A percentile compares a stretch with the other conserved stretches of the same genome.
phyloP scores from a whole-genome alignment of 176 grass and related monocot genomes.

The Triticum aestivum region DNA sequence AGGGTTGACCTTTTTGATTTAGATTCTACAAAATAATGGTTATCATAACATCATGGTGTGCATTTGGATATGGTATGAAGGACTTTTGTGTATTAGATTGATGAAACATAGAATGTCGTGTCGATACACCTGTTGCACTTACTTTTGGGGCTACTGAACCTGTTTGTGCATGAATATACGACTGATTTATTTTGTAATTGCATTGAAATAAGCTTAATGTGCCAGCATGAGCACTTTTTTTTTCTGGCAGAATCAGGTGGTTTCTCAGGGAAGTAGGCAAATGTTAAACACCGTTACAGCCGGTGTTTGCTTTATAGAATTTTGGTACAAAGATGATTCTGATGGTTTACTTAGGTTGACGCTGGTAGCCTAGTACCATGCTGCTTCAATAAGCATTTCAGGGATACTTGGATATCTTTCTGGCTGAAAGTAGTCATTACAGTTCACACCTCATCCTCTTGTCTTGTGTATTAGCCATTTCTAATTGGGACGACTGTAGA shows the following conservation, averaged over 20 bases:
- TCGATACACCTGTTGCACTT: not conserved
- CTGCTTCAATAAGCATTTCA: not conserved
- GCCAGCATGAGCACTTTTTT: not conserved
- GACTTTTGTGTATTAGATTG: not conserved
- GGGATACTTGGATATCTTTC: constrained; percentile 1
- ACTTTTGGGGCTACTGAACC: constrained; percentile 6
- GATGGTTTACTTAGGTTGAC: constrained; percentile 14
- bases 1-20: not conserved
- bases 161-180: not conserved
- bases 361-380: not conserved
- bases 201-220: constrained; percentile 25
- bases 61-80: constrained; percentile 3
- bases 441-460: constrained; percentile 5
- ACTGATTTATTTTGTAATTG: not conserved
- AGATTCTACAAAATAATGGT: not conserved
- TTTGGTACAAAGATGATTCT: not conserved
- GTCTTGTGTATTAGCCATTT: not conserved
- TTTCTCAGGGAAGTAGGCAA: constrained; percentile 7
- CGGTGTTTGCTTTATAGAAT: not conserved
- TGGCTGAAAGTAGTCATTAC: not conserved
- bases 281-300: not conserved
- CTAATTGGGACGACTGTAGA: not conserved
- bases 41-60: constrained; percentile 13
- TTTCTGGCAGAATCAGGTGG: not conserved
- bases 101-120: not conserved